Percentiles rank a stretch among this genome's conserved stretches.
Evolutionary conservation across 495 filamentous ascomycete genomes (phyloP).

Genomic region (Lasiosphaeria hispida): DNA sequence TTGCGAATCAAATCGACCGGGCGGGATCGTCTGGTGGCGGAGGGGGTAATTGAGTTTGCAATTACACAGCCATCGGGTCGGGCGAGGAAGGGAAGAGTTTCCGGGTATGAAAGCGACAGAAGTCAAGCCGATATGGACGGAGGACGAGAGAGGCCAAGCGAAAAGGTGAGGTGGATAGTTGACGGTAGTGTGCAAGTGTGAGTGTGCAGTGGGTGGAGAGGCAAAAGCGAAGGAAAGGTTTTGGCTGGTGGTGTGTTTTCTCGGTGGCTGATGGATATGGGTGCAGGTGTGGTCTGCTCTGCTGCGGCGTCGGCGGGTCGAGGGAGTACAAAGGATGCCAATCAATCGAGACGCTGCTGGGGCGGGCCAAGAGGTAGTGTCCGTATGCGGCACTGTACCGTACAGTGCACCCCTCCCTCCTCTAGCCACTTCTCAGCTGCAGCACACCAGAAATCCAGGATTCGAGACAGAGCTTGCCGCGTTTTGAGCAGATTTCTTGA

Average conservation of each 20-base stretch:
- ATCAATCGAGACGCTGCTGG: slow-evolving; percentile 6
- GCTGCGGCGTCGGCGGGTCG: slow-evolving; percentile 25
- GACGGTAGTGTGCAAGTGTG: neutral
- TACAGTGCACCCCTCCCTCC: slow-evolving; percentile 6
- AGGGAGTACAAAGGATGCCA: slow-evolving; percentile 17
- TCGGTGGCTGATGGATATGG: slow-evolving; percentile 18
- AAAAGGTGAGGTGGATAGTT: neutral
- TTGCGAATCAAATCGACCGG: slow-evolving; percentile 11
- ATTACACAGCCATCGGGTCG: slow-evolving; percentile 25
- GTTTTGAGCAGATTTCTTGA: too few species aligned
- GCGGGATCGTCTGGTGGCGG: slow-evolving; percentile 3
- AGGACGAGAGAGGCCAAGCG: neutral
- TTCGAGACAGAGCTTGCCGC: too few species aligned
- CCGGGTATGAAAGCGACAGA: neutral
- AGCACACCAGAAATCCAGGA: neutral
- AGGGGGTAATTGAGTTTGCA: slow-evolving; percentile 18
- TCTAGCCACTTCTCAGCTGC: neutral
- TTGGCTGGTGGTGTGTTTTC: slow-evolving; percentile 7
- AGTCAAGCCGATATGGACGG: neutral
- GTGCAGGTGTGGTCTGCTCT: slow-evolving; percentile 15
- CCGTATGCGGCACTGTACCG: slow-evolving; percentile 1
- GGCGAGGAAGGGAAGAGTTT: neutral
- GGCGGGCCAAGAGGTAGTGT: neutral
- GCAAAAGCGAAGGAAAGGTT: slow-evolving; percentile 19
- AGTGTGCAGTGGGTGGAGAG: slow-evolving; percentile 13